Evolutionary conservation across 441 rosid genomes (phyloP).

Genomic region (Corymbia citriodora): DNA sequence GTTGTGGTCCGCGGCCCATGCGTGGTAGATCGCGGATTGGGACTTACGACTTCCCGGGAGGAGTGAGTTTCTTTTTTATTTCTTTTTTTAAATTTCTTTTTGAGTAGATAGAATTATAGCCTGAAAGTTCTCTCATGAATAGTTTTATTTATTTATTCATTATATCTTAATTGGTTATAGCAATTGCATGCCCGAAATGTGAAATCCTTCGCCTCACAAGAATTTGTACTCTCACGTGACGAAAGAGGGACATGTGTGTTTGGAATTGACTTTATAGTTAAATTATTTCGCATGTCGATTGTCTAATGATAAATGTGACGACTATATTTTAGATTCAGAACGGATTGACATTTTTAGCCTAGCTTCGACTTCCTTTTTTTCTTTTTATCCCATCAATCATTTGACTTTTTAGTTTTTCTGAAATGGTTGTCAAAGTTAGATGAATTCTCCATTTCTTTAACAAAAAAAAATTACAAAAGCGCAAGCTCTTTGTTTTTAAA

Average conservation of each 20-base stretch:
- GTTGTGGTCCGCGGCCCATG: neutral
- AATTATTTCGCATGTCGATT: fast-evolving
- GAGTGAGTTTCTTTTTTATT: neutral
- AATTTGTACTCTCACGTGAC: fast-evolving
- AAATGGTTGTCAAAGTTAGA: neutral
- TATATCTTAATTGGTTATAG: fast-evolving
- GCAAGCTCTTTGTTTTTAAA: neutral
- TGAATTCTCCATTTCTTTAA: neutral
- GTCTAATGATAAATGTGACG: fast-evolving
- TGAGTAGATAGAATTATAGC: fast-evolving
- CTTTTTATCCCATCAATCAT: neutral
- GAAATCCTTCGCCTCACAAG: neutral
- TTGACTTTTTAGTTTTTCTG: neutral
- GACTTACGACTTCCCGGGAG: neutral
- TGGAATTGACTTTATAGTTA: fast-evolving
- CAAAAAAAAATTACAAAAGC: neutral
- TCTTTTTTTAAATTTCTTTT: neutral
- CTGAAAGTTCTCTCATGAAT: neutral
- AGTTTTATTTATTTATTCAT: neutral
- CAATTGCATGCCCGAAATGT: fast-evolving
- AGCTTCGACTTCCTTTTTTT: neutral
- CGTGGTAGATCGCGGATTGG: neutral
- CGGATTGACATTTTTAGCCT: fast-evolving
- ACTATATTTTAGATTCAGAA: neutral
- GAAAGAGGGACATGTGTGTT: fast-evolving